Evolutionary conservation across 2,329 filamentous ascomycete genomes (phyloP).

Genomic region (Pezicula neosporulosa): DNA sequence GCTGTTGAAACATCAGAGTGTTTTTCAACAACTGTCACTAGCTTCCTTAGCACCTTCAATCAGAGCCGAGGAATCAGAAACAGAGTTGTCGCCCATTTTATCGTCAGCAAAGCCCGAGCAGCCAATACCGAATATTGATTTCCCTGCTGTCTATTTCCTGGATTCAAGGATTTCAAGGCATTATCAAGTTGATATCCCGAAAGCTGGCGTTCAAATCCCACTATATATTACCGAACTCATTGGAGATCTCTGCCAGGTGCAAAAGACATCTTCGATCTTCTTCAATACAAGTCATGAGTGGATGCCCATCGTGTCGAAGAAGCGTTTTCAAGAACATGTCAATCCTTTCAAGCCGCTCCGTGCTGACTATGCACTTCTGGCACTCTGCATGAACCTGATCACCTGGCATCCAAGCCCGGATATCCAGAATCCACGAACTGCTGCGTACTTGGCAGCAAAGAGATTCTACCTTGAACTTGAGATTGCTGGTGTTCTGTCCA

Average conservation of each 20-base stretch:
- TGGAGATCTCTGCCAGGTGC: background rate
- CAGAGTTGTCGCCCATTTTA: background rate
- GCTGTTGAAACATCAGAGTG: background rate
- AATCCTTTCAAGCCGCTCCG: constrained; percentile 33
- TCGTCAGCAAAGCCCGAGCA: background rate
- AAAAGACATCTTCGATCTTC: constrained; percentile 23
- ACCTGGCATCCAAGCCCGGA: constrained; percentile 25
- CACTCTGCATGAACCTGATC: constrained; percentile 39
- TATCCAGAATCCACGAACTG: constrained; percentile 22
- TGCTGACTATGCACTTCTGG: constrained; percentile 38
- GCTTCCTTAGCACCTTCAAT: background rate
- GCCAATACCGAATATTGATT: background rate
- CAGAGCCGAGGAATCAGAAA: background rate
- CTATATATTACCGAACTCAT: constrained; percentile 1
- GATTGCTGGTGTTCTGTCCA: constrained; percentile 33
- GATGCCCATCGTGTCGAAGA: constrained; percentile 40
- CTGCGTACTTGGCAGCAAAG: constrained; percentile 36
- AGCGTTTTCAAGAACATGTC: constrained; percentile 40
- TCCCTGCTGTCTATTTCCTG: constrained; percentile 13
- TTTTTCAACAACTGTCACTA: background rate
- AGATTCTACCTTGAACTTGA: constrained; percentile 35
- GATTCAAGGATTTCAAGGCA: constrained; percentile 5
- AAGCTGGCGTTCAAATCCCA: background rate
- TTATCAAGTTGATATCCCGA: constrained; percentile 7
- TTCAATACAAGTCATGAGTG: constrained; percentile 37